Conservation (phyloP, 2,329 filamentous ascomycete genomes). For the Thelonectria rubi region DNA sequence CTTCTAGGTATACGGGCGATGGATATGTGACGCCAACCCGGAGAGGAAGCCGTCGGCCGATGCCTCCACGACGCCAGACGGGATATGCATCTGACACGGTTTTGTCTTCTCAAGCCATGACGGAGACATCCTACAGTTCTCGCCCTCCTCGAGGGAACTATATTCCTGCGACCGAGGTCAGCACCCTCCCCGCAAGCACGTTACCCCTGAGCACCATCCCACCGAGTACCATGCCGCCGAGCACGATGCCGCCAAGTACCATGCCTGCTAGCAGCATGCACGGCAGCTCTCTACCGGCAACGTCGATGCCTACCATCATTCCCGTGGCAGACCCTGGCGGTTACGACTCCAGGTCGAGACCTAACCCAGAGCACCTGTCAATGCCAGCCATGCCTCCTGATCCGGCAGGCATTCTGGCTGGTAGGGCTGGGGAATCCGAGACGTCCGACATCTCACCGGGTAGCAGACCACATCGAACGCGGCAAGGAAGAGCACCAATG, state of each 20-base stretch:
- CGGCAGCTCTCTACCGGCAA: conserved; percentile 12
- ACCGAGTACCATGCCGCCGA: conserved; percentile 5
- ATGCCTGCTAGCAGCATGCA: conserved; percentile 9
- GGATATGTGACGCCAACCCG: conserved; percentile 63
- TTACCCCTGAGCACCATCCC: conserved; percentile 30
- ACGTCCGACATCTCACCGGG: conserved; percentile 44
- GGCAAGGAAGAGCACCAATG: conserved; percentile 55
- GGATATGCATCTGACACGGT: conserved; percentile 42
- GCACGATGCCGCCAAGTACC: conserved; percentile 27
- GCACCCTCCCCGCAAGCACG: conserved; percentile 18
- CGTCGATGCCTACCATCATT: conserved; percentile 33
- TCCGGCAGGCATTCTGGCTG: conserved; percentile 54
- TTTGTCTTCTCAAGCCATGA: conserved; percentile 45
- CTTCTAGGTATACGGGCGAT: conserved; percentile 74
- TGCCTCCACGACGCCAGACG: conserved; percentile 44
- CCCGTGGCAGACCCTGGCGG: conserved; percentile 34
- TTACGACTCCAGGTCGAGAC: conserved; percentile 52
- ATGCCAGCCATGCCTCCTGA: conserved; percentile 67
- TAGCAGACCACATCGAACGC: conserved; percentile 53
- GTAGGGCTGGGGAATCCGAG: conserved; percentile 37
- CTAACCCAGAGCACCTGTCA: conserved; percentile 49
- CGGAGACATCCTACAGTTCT: conserved; percentile 46
- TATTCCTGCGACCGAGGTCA: conserved; percentile 31
- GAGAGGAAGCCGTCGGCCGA: conserved; percentile 45
- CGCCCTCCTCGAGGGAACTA: conserved; percentile 43